Base-by-base conservation (phyloP, 208 protist genomes). In the Crithidia acanthocephali region DNA sequence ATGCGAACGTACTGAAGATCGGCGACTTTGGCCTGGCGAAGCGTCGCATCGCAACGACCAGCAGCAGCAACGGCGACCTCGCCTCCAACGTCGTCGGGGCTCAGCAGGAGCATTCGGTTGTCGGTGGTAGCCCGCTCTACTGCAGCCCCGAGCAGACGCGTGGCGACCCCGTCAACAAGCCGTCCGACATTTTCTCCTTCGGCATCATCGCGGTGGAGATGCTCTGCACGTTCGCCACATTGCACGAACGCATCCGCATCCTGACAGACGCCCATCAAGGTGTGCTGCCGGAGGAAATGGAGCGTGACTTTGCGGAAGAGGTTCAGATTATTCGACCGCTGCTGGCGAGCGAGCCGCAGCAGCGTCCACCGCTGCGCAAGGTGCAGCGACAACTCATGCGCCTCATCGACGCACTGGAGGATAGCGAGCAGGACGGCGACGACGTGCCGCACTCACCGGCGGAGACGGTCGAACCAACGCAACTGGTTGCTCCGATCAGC, bases 21-120 rank as follows among this genome's bases (percentile, higher is more conserved):
- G 91, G 91, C 16, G 91, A 95, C 69, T 95, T 95, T 84, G 91
- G 91, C 0, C 73, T 95, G 13, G 88, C 91, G 1, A 93, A 90
- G 65, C 74, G 69, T 20, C 84, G 80, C 37, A 63, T 45, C 22
- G 27, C 30, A 1, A 70, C 68, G 2, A 37, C 52, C 27, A 48
- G 8, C 16, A 63, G 57, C 37, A 44, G n/a, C n/a, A n/a, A 13
- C 22, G 30, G 33, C 33, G 85, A 83, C 37, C 50, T 87, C 18
- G 13, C 59, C 2, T 80, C 76, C 16, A 82, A 78, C 57, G 72
- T 82, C 0, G 60, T 69, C 0, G 74, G 72, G n/a, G 45, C 23
- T 10, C 72, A 86, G 25, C 72, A 88, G 53, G 85, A 91, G 58
- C 45, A 75, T 16, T 91, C 89, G 0, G 60, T 86, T 2, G 78